Evolutionary conservation across 768 basidiomycete genomes (phyloP).

Genomic region (Lactarius pseudohatsudake): DNA sequence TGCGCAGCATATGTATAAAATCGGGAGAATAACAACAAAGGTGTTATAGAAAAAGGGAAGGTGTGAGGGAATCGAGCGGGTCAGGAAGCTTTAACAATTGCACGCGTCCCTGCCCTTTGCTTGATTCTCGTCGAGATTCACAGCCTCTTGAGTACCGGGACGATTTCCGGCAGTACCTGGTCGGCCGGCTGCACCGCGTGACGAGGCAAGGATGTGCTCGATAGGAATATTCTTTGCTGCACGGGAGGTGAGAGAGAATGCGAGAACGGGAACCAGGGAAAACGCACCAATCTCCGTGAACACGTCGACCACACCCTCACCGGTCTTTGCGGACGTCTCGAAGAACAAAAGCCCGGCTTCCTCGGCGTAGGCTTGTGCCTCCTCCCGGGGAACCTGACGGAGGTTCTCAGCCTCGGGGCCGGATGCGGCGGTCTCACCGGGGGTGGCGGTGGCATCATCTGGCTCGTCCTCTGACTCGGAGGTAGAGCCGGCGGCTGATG

Average conservation of each 20-base stretch:
- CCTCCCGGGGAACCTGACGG: conserved; percentile 90
- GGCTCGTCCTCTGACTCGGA: conserved; percentile 85
- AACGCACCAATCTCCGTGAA: conserved; percentile 95
- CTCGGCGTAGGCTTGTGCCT: conserved; percentile 94
- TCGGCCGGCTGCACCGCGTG: conserved; percentile 64
- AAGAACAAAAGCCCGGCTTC: conserved; percentile 96
- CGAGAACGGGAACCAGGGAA: not conserved
- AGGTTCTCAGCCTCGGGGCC: conserved; percentile 65
- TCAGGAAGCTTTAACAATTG: conserved; percentile 60
- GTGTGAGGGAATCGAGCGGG: conserved; percentile 9
- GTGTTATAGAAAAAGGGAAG: conserved; percentile 6
- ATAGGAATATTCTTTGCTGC: conserved; percentile 85
- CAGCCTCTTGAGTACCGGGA: conserved; percentile 51
- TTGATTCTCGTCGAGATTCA: conserved; percentile 69
- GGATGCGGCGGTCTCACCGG: conserved; percentile 61
- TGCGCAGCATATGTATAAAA: conserved; percentile 30
- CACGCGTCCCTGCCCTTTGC: conserved; percentile 73
- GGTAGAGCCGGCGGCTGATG: conserved; percentile 43
- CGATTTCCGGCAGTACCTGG: conserved; percentile 57
- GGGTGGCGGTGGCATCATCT: conserved; percentile 89
- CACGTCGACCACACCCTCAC: conserved; percentile 91
- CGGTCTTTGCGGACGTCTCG: conserved; percentile 97
- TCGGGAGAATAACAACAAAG: conserved; percentile 27
- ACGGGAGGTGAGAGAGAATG: not conserved
- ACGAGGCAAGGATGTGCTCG: conserved; percentile 88